Base-by-base conservation (phyloP, 2,329 filamentous ascomycete species). In the Diplocarpon rosae region DNA sequence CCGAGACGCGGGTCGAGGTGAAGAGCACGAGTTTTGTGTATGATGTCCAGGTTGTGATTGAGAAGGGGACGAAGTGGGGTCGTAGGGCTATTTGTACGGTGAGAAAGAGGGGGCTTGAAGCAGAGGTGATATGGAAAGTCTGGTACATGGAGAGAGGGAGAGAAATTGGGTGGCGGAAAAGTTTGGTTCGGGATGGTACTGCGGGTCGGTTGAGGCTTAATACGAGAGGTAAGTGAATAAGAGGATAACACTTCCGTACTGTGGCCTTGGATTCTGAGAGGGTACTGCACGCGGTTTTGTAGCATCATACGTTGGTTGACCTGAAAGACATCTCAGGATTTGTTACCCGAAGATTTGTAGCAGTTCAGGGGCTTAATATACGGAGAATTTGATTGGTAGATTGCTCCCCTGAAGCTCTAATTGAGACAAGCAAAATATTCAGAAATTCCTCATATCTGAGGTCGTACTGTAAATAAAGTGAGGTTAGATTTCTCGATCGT, bases 1-100 rank as follows among this genome's bases (percentile, higher is more conserved):
- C 59, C 6, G 62, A 60, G 14, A 68, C 69, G 1, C 71, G 70
- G 4, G 64, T 67, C 38, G 82, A 83, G 63, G 68, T 83, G 13
- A 64, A 75, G 37, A 75, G 76, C 1, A 66, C 62, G 24, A 82
- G 77, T 56, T 81, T 71, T 59, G 68, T 69, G 33, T 70, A 83
- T 63, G 67, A 64, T 11, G 57, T 75, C 15, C 50, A 60, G 4
- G 71, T 80, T 47, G 69, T 75, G 17, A 51, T 76, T n/a, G n/a
- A 56, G 1, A 73, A 66, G 43, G 78, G 75, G 5, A 56, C 46
- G 36, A 62, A 56, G 44, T 63, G 58, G 32, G 72, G 69, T 7
- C 69, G 76, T 46, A 62, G 65, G 41, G 52, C 72, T 39, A 61
- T 68, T 8, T 62, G 58, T 12, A 61, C 63, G 12, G 62, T 68